phyloP scores from a whole-genome alignment of 805 yeast species.

The Ogataea populi-albae region DNA sequence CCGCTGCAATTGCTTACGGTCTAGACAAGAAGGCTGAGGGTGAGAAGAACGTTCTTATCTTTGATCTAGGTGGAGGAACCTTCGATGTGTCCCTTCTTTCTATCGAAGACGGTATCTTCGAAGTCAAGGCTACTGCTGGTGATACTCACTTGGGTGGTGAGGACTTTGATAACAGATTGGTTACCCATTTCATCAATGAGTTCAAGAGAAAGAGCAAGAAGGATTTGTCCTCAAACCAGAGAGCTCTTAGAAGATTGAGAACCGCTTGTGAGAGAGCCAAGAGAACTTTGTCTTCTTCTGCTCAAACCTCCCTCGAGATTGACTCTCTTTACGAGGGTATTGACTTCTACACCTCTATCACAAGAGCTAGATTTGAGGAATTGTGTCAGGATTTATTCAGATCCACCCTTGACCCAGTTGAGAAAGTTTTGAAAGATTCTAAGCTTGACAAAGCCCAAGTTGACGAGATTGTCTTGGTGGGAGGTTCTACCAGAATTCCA shows the following conservation, averaged over 20 bases:
- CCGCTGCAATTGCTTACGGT: slow-evolving; percentile 83
- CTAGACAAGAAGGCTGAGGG: slow-evolving; percentile 49
- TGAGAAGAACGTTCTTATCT: slow-evolving; percentile 55
- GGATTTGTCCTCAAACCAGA: slow-evolving; percentile 88
- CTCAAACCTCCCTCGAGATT: slow-evolving; percentile 92
- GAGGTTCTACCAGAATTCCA: slow-evolving; percentile 99
- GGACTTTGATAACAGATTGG: slow-evolving; percentile 76
- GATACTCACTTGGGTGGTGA: slow-evolving; percentile 86
- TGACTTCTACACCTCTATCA: slow-evolving; percentile 93
- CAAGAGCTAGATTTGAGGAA: slow-evolving; percentile 98
- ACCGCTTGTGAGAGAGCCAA: slow-evolving; percentile 99
- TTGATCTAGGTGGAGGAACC: slow-evolving; percentile 84
- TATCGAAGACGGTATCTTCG: slow-evolving; percentile 78
- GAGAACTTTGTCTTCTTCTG: slow-evolving; percentile 95
- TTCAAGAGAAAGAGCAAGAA: slow-evolving; percentile 98
- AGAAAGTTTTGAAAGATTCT: slow-evolving; percentile 87
- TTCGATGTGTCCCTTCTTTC: slow-evolving; percentile 78
- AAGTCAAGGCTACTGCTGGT: slow-evolving; percentile 80
- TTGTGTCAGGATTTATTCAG: slow-evolving; percentile 92
- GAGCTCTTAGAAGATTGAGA: slow-evolving; percentile 97
- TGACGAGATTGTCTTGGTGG: slow-evolving; percentile 91
- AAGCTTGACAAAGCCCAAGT: slow-evolving; percentile 87
- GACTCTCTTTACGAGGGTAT: slow-evolving; percentile 94
- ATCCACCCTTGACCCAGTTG: slow-evolving; percentile 92
- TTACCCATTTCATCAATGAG: slow-evolving; percentile 88